Evolutionary conservation across 805 yeast genomes (phyloP), one percentile per base, ranked within the genome.

Genomic region (Isabelozyma heimii): DNA sequence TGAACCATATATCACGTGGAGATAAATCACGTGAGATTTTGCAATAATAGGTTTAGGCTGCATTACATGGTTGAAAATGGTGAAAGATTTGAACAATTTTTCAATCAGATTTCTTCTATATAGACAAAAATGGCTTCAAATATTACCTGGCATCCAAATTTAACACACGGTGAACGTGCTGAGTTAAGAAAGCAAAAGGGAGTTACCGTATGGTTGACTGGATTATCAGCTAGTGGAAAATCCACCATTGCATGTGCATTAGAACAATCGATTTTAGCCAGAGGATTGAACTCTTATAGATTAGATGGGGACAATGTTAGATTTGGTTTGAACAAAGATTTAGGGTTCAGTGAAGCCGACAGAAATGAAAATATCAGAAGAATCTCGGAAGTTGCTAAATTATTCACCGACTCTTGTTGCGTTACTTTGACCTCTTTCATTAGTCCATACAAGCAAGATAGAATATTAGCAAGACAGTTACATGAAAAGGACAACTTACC

Each of bases 361-460:
- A 82, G 98, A 69, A 88, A 89, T 63, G 98, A 92, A 71, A 92
- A 92, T 72, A 92, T 92, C 60, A 84, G 98, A 65, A 83, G 98
- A 72, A 92, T 92, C 54, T 83, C 95, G 47, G 97, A 92, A 73
- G 98, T 92, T 15, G 85, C 97, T 48, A 91, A 89, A 70, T 76
- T 92, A 56, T 92, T 92, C 74, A 95, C 95, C 45, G 98, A 92
- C 67, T 82, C 97, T n/a, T 88, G 96, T 55, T 71, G 86, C 38
- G 83, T 92, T 47, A 84, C 97, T 15, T 76, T 92, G 57, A 89
- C 98, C 24, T 89, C 97, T 16, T 92, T 92, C 72, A 92, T 92
- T 60, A 85, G 95, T 45, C 98, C 98, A 16, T 92, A 92, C 75
- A 82, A 79, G 60, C 78, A 78, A 46, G 98, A 92, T 67, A 83